Conservation (phyloP, 2,329 filamentous ascomycete species). For the Magnaporthales sp. region DNA sequence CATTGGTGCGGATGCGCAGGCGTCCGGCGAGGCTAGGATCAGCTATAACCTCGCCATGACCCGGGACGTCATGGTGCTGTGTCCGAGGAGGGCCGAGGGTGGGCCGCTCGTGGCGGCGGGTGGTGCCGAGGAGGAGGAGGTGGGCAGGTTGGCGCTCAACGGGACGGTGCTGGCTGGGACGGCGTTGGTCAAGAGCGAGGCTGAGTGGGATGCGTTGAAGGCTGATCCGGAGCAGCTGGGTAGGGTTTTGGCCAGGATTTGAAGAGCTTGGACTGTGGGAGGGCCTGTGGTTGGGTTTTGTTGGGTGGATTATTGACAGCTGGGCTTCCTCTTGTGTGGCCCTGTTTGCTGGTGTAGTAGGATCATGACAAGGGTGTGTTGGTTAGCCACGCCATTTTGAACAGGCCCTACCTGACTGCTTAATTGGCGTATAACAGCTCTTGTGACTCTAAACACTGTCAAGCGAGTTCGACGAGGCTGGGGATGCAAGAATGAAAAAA, state of each 20-base stretch:
- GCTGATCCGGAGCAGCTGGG: conserved; percentile 27
- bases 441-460: too few relatives aligned
- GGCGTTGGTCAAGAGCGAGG: conserved; percentile 49
- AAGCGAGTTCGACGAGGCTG: too few relatives aligned
- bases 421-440: too few relatives aligned
- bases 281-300: background rate
- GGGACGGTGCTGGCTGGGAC: conserved; percentile 57
- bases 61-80: conserved; percentile 39
- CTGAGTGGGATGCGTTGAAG: conserved; percentile 46
- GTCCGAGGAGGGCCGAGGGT: conserved; percentile 46
- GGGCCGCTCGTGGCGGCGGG: conserved; percentile 14
- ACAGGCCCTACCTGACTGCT: too few relatives aligned
- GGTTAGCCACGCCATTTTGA: background rate
- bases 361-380: background rate
- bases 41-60: conserved; percentile 60
- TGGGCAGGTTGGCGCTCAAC: conserved; percentile 43
- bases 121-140: conserved; percentile 19
- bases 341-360: background rate
- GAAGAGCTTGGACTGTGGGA: background rate
- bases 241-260: conserved; percentile 30
- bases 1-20: conserved; percentile 1
- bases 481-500: too few relatives aligned
- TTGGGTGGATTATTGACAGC: background rate
- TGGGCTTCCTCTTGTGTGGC: background rate
- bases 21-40: conserved; percentile 35